Evolutionary conservation across 2,329 filamentous ascomycete species (phyloP).

Genomic region (Seiridium unicorne): DNA sequence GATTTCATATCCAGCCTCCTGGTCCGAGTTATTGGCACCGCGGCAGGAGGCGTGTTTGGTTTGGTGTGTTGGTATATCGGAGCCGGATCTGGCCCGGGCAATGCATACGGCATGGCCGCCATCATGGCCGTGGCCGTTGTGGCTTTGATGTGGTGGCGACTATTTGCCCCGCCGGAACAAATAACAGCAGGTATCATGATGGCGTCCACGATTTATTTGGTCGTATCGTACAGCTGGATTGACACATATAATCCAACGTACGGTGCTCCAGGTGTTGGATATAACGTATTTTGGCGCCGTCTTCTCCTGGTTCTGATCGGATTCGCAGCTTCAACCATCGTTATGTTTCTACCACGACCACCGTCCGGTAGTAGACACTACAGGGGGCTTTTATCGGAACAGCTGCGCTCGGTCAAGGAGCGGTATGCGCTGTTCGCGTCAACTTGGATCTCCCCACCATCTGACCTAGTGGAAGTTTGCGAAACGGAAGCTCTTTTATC

Average conservation of each 20-base stretch:
- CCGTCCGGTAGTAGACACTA: neutral
- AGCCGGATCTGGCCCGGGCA: neutral
- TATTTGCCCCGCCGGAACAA: neutral
- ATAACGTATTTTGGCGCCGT: constrained; percentile 1
- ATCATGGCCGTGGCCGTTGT: neutral
- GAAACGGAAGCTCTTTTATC: neutral
- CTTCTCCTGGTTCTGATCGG: neutral
- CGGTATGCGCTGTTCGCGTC: neutral
- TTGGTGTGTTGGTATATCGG: constrained; percentile 1
- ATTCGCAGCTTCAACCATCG: neutral
- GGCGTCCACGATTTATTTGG: neutral
- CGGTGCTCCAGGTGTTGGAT: neutral
- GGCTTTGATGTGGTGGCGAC: neutral
- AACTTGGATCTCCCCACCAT: neutral
- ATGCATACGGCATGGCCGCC: constrained; percentile 1
- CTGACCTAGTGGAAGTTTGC: neutral
- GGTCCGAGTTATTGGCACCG: neutral
- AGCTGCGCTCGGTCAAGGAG: neutral
- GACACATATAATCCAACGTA: neutral
- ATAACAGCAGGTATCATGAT: neutral
- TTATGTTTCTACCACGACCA: neutral
- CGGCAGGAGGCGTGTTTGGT: neutral
- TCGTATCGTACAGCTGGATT: constrained; percentile 1
- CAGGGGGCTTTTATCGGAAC: neutral
- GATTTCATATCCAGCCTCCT: neutral